Evolutionary conservation across 805 yeast species (phyloP).

Genomic region (Torulaspora microellipsoides): DNA sequence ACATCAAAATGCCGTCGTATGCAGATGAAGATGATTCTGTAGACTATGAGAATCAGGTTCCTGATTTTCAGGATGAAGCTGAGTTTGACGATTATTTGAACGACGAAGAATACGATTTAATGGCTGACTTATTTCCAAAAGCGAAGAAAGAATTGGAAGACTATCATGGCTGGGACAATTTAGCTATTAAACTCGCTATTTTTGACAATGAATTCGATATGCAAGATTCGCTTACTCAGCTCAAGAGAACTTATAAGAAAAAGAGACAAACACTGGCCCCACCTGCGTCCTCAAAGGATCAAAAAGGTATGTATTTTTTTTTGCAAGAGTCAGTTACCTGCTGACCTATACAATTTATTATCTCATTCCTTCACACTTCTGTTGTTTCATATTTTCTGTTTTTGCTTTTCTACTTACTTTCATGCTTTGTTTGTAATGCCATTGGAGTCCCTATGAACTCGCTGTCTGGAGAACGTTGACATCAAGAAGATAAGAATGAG

Average conservation of each 20-base stretch:
- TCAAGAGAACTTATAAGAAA: slow-evolving; percentile 27
- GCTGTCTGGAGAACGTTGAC: background rate
- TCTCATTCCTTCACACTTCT: slow-evolving; percentile 6
- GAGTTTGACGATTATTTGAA: slow-evolving; percentile 36
- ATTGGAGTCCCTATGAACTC: too few species aligned
- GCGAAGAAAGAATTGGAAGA: slow-evolving; percentile 38
- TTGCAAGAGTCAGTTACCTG: background rate
- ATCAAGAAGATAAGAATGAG: slow-evolving; percentile 4
- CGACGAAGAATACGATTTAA: slow-evolving; percentile 37
- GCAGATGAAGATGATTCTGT: slow-evolving; percentile 20
- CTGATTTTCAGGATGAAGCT: slow-evolving; percentile 37
- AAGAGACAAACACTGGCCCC: slow-evolving; percentile 17
- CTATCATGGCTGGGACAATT: slow-evolving; percentile 41
- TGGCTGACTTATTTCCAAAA: slow-evolving; percentile 45
- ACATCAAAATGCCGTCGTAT: slow-evolving; percentile 17
- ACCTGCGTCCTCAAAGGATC: slow-evolving; percentile 19
- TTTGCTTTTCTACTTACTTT: slow-evolving; percentile 7
- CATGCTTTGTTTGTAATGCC: background rate
- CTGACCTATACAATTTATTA: slow-evolving; percentile 5
- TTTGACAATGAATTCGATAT: slow-evolving; percentile 49
- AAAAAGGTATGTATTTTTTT: slow-evolving; percentile 44
- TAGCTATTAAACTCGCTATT: slow-evolving; percentile 47
- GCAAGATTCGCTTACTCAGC: slow-evolving; percentile 43
- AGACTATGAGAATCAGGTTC: slow-evolving; percentile 32
- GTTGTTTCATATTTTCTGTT: background rate